A percentile compares a stretch with the other conserved stretches of the same genome.
Evolutionary conservation across 2,329 filamentous ascomycete genomes (phyloP).

Genomic region (Meredithiella fracta): DNA sequence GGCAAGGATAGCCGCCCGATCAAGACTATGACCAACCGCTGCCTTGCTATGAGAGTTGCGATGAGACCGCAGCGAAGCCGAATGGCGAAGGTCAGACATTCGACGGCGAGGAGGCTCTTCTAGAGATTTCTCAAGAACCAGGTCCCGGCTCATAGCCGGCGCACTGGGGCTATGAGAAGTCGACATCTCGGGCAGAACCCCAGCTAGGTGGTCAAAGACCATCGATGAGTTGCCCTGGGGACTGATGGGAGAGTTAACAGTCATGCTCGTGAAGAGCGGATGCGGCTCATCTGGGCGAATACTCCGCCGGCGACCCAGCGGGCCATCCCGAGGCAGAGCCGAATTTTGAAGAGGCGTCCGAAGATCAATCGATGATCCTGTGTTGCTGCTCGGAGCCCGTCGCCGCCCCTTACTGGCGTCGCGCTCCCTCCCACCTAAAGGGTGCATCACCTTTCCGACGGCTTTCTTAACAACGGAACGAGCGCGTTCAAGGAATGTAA

Average conservation of each 20-base stretch:
- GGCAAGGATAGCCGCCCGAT: neutral
- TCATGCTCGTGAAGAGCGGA: conserved; percentile 16
- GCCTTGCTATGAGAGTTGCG: conserved; percentile 13
- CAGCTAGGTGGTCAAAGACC: conserved; percentile 27
- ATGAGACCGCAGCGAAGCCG: conserved; percentile 11
- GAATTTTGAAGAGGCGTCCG: conserved; percentile 9
- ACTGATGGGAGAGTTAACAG: conserved; percentile 15
- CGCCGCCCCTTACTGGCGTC: conserved; percentile 37
- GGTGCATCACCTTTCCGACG: conserved; percentile 43
- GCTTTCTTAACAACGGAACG: conserved; percentile 59
- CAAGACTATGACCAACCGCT: neutral
- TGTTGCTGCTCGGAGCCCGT: conserved; percentile 44
- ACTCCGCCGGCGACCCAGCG: conserved; percentile 31
- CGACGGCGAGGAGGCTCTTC: conserved; percentile 9
- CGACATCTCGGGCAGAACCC: conserved; percentile 20
- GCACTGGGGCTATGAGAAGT: conserved; percentile 9
- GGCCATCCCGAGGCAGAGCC: conserved; percentile 25
- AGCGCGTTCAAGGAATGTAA: conserved; percentile 73
- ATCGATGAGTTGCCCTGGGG: conserved; percentile 17
- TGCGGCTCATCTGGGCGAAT: conserved; percentile 30
- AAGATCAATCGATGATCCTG: conserved; percentile 45
- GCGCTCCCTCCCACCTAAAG: conserved; percentile 34
- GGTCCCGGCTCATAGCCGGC: conserved; percentile 12
- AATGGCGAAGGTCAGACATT: conserved; percentile 9
- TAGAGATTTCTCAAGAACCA: conserved; percentile 12